Percentiles rank a stretch among this genome's conserved stretches.
Conservation (phyloP, 2,329 filamentous ascomycete species). For the Venturia carpophila region DNA sequence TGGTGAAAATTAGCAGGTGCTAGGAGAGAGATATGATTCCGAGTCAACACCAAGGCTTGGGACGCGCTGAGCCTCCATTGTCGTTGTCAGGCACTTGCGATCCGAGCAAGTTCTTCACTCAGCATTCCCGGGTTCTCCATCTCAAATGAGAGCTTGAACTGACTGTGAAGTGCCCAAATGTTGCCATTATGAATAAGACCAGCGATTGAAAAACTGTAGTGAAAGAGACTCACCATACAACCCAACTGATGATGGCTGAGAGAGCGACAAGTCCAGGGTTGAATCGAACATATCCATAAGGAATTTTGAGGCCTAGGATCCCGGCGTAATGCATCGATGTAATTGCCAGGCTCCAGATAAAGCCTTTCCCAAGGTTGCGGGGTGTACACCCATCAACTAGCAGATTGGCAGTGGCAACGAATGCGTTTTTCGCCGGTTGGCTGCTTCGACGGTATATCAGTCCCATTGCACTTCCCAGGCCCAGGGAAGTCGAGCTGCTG, state of each 20-base stretch:
- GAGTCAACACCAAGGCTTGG: not conserved
- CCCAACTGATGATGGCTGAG: conserved; percentile 29
- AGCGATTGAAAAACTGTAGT: not conserved
- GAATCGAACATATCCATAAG: conserved; percentile 26
- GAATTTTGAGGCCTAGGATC: conserved; percentile 27
- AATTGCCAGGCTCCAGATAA: conserved; percentile 30
- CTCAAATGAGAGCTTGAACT: too few species aligned
- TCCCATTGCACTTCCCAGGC: conserved; percentile 14
- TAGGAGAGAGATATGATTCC: too few species aligned
- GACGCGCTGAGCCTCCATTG: not conserved
- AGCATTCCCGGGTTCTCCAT: too few species aligned
- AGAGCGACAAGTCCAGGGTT: conserved; percentile 25
- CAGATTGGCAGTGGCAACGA: conserved; percentile 22
- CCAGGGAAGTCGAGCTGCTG: conserved; percentile 5
- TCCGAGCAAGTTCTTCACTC: not conserved
- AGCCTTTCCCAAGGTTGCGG: conserved; percentile 26
- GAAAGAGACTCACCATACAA: conserved; percentile 22
- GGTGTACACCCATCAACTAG: conserved; percentile 25
- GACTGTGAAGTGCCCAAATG: not conserved
- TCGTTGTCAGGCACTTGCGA: not conserved
- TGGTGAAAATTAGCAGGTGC: not conserved
- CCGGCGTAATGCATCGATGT: conserved; percentile 31
- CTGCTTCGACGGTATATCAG: conserved; percentile 1
- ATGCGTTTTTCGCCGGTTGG: conserved; percentile 22
- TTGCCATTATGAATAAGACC: not conserved